Evolutionary conservation across 192 early-diverging fungal genomes (phyloP), one percentile per base, ranked within the genome.

Genomic region (Coemansia sp.): DNA sequence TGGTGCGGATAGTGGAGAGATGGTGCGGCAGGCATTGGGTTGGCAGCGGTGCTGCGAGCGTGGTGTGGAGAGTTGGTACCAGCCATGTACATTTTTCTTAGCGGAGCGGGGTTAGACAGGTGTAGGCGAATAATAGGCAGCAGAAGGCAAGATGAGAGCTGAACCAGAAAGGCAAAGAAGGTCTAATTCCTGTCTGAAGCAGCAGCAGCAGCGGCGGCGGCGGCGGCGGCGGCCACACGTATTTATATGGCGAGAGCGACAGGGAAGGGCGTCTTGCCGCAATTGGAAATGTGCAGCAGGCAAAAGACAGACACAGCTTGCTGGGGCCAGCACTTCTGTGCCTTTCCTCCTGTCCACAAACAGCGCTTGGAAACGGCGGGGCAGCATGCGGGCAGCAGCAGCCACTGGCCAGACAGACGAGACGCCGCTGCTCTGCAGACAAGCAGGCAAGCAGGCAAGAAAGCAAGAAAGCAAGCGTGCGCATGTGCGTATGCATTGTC

Each of bases 401-500:
- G 32, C 32, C 32, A 32, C 37, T 20, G 20, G 55, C 20, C 55
- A 37, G 55, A 32, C 32, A 32, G 32, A 32, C 32, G 32, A 32
- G 32, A 32, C 32, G 32, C 32, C 32, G 32, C 32, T 32, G 32
- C 32, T 32, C 32, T 32, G 32, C 32, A 32, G 32, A 4, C 32
- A 32, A 32, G 32, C 32, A 32, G 25, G 25, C 25, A 25, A 25
- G 25, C 25, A 25, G 32, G 32, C 32, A 32, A 32, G 32, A 2
- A 32, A 4, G 32, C 32, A 32, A 32, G 64, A 50, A 55, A 51
- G 49, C 4, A 46, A 25, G 55, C 56, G 56, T 67, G 65, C 65
- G 65, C 65, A 67, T 67, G 65, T 67, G 65, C 55, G 54, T 67
- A 54, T 43, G 64, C 51, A 55, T 55, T 66, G 50, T 55, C 16